phyloP scores from a whole-genome alignment of 2,329 filamentous ascomycete genomes.

The Zelopaecilomyces penicillatus region DNA sequence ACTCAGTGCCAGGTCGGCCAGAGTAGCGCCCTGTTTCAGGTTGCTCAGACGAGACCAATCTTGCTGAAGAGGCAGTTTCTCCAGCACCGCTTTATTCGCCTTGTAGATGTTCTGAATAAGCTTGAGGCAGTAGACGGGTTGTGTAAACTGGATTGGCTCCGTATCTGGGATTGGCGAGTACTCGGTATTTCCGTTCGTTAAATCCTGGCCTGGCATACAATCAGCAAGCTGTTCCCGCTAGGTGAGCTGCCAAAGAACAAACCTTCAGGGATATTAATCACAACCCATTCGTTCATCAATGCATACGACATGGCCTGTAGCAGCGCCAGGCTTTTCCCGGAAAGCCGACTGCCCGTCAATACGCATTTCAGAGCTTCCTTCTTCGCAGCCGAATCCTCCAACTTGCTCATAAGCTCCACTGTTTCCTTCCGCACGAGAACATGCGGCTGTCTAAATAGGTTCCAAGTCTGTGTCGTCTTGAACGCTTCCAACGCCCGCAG shows the following conservation, averaged over 20 bases:
- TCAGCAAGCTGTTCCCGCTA: constrained; percentile 1
- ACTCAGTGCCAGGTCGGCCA: constrained; percentile 62
- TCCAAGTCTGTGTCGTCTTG: constrained; percentile 83
- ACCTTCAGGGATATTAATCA: constrained; percentile 87
- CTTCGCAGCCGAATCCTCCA: constrained; percentile 45
- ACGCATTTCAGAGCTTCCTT: constrained; percentile 56
- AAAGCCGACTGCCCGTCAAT: constrained; percentile 62
- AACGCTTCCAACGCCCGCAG: constrained; percentile 82
- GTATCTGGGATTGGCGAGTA: constrained; percentile 63
- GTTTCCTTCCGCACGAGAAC: constrained; percentile 72
- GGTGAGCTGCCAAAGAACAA: constrained; percentile 18
- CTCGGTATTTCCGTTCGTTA: constrained; percentile 71
- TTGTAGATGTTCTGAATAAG: constrained; percentile 65
- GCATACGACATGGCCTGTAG: constrained; percentile 78
- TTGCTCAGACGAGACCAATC: constrained; percentile 36
- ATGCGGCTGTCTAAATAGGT: constrained; percentile 73
- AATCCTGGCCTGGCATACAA: constrained; percentile 53
- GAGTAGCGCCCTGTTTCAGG: constrained; percentile 47
- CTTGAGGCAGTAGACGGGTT: constrained; percentile 67
- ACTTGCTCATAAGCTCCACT: constrained; percentile 56
- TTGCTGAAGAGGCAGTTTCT: constrained; percentile 35
- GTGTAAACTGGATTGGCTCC: constrained; percentile 56
- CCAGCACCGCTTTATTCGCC: constrained; percentile 62
- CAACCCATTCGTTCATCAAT: constrained; percentile 77
- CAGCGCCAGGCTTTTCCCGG: constrained; percentile 81